These are phyloP conservation scores for Cytospora piceae DNA, from an alignment of 2,329 filamentous ascomycete genomes.

Conservation along the genomic window DNA sequence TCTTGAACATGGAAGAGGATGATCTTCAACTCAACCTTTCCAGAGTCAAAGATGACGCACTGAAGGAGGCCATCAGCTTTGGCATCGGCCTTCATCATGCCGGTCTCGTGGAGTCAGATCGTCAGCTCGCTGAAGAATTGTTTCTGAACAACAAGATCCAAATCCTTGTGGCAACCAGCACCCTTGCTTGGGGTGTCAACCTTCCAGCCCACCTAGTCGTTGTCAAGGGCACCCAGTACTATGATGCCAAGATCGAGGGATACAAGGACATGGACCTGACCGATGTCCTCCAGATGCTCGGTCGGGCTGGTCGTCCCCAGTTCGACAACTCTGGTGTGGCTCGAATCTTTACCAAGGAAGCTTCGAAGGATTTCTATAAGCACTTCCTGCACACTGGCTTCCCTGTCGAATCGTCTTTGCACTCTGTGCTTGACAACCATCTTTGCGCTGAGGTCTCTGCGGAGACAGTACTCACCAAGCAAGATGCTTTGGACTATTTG, in stretches of 20 bases:
- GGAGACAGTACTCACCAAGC: conserved; percentile 89
- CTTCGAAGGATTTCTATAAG: conserved; percentile 99
- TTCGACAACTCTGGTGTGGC: conserved; percentile 97
- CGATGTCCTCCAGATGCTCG: conserved; percentile 97
- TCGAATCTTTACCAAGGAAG: conserved; percentile 94
- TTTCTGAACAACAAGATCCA: conserved; percentile 99
- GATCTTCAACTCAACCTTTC: conserved; percentile 87
- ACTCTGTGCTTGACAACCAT: conserved; percentile 97
- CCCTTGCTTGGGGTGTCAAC: conserved; percentile 97
- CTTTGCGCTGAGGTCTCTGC: conserved; percentile 92
- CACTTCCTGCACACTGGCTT: conserved; percentile 98
- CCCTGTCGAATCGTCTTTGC: conserved; percentile 92
- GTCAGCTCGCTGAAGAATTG: conserved; percentile 88
- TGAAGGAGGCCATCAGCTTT: conserved; percentile 94
- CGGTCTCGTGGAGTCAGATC: conserved; percentile 91
- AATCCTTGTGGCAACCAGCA: conserved; percentile 92
- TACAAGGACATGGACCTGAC: conserved; percentile 99
- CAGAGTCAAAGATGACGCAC: conserved; percentile 87
- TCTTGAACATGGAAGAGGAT: conserved; percentile 92
- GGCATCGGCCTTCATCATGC: conserved; percentile 97
- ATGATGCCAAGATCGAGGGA: conserved; percentile 94
- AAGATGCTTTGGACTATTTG: conserved; percentile 95
- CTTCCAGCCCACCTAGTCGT: conserved; percentile 95
- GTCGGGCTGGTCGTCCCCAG: conserved; percentile 91
- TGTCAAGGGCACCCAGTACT: conserved; percentile 97